phyloP scores from a whole-genome alignment of 495 filamentous ascomycete genomes.

The Xylaria sp. region DNA sequence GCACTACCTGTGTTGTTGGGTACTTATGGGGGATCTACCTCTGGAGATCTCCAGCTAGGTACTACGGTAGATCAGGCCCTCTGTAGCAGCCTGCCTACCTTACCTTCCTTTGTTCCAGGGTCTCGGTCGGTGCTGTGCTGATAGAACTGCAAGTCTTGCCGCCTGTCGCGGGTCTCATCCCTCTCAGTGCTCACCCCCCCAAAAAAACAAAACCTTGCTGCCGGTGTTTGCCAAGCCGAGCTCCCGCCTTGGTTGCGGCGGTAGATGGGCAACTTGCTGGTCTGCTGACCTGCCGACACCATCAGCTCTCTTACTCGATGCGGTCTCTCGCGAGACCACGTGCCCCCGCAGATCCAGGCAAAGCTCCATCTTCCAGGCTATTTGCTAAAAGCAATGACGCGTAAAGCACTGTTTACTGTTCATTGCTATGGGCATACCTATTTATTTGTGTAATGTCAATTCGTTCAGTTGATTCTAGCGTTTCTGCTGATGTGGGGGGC shows the following conservation, averaged over 20 bases:
- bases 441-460: not conserved
- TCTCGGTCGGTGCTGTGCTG: too few species aligned
- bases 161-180: not conserved
- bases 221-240: conserved; percentile 17
- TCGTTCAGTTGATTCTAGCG: not conserved
- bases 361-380: conserved; percentile 7
- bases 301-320: conserved; percentile 23
- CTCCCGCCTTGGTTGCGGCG: conserved; percentile 12
- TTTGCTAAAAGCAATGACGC: not conserved
- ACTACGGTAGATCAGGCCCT: too few species aligned
- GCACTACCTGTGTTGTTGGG: too few species aligned
- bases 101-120: not conserved
- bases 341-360: conserved; percentile 25
- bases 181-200: conserved; percentile 8
- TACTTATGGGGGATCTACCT: too few species aligned
- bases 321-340: conserved; percentile 21
- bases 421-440: not conserved
- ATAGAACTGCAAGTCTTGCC: too few species aligned
- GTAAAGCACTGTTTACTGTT: not conserved
- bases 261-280: conserved; percentile 22
- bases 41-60: too few species aligned
- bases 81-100: too few species aligned
- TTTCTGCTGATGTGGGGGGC: conserved; percentile 6
- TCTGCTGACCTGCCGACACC: conserved; percentile 28
- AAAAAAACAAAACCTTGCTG: conserved; percentile 18